Evolutionary conservation across 495 filamentous ascomycete genomes (phyloP).

Genomic region (Lichina pygmaea): DNA sequence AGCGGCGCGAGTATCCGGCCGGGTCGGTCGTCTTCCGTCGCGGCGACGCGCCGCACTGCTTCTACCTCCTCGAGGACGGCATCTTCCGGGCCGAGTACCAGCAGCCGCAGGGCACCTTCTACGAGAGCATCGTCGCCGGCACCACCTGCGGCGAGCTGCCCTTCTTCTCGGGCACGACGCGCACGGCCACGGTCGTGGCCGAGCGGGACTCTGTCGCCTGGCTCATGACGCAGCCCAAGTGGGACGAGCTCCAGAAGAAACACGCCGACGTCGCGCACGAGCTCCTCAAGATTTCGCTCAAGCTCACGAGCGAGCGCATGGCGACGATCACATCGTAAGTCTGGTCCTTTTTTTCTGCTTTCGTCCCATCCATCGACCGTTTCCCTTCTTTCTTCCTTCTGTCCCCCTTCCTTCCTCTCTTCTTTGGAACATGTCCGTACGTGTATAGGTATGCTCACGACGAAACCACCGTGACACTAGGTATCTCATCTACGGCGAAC

Average conservation of each 20-base stretch:
- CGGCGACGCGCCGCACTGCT: slow-evolving; percentile 25
- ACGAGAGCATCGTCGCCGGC: slow-evolving; percentile 78
- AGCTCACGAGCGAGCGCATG: slow-evolving; percentile 76
- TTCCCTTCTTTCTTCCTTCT: not conserved
- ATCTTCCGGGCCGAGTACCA: slow-evolving; percentile 77
- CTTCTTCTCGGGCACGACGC: slow-evolving; percentile 71
- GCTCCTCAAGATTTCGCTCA: slow-evolving; percentile 56
- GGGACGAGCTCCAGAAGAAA: slow-evolving; percentile 38
- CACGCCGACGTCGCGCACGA: slow-evolving; percentile 59
- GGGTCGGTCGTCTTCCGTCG: slow-evolving; percentile 48
- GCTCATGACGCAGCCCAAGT: slow-evolving; percentile 41
- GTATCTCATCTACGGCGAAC: too few relatives aligned
- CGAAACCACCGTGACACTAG: too few relatives aligned
- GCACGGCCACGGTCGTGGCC: slow-evolving; percentile 63
- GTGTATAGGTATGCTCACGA: too few relatives aligned
- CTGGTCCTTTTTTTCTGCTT: not conserved
- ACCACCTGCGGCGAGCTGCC: slow-evolving; percentile 89
- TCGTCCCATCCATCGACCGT: not conserved
- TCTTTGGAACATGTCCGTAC: too few relatives aligned
- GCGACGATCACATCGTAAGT: slow-evolving; percentile 58
- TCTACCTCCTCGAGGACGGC: slow-evolving; percentile 78
- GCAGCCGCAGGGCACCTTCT: slow-evolving; percentile 64
- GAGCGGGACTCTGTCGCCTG: slow-evolving; percentile 65
- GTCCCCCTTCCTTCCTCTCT: too few relatives aligned
- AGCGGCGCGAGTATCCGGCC: slow-evolving; percentile 29